phyloP scores from a whole-genome alignment of 495 filamentous ascomycete genomes.

The Penicillium bialowiezense region DNA sequence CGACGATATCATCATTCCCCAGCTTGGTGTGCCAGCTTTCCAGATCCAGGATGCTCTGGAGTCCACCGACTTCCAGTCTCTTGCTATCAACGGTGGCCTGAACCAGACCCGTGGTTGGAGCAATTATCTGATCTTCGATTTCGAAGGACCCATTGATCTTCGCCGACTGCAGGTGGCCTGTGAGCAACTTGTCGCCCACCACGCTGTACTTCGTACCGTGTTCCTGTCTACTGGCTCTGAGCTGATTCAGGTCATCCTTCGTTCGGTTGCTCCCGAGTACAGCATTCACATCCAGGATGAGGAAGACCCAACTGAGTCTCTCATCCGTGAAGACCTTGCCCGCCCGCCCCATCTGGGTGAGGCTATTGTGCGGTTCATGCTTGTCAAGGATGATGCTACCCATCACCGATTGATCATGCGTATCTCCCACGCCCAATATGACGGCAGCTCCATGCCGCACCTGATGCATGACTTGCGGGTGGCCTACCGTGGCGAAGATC shows the following conservation, averaged over 20 bases:
- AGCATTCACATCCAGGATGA: constrained; percentile 11
- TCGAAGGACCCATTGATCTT: constrained; percentile 9
- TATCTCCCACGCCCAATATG: constrained; percentile 24
- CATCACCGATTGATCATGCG: constrained; percentile 44
- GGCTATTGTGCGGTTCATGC: constrained; percentile 52
- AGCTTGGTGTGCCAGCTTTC: constrained; percentile 2
- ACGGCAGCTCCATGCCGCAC: constrained; percentile 29
- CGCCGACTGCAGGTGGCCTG: constrained; percentile 35
- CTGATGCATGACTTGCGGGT: constrained; percentile 20
- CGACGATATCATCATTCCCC: constrained; percentile 9
- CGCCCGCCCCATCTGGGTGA: constrained; percentile 46
- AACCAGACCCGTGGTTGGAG: constrained; percentile 11
- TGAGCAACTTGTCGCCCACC: constrained; percentile 37
- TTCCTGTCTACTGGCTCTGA: constrained; percentile 39
- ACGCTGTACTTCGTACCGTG: constrained; percentile 47
- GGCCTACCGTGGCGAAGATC: constrained; percentile 13
- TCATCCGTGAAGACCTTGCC: constrained; percentile 35
- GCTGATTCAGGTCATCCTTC: constrained; percentile 44
- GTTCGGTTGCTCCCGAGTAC: constrained; percentile 6
- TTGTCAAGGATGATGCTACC: constrained; percentile 37
- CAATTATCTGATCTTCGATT: constrained; percentile 16
- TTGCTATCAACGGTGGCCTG: constrained; percentile 12
- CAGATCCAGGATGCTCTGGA: constrained; percentile 9
- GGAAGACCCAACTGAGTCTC: constrained; percentile 34
- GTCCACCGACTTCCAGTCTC: constrained; percentile 16